A percentile compares a stretch with the other conserved stretches of the same genome.
phyloP scores from a whole-genome alignment of 2,329 filamentous ascomycete genomes.

The Diaporthe caulivora region DNA sequence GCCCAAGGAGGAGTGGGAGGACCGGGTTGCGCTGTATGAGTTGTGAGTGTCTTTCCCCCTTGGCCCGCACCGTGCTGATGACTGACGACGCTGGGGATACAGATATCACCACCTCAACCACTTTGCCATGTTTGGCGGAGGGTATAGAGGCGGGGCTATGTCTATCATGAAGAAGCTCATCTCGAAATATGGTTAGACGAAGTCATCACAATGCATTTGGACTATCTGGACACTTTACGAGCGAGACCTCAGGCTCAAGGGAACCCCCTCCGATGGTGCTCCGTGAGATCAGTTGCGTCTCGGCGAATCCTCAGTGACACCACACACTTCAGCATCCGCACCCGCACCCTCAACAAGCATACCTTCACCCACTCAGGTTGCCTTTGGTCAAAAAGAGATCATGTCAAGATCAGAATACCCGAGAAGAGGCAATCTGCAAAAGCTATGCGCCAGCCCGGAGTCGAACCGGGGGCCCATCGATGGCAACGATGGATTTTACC shows the following conservation, averaged over 20 bases:
- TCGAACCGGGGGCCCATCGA: slow-evolving; percentile 36
- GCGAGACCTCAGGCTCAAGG: not conserved
- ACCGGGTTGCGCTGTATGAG: slow-evolving; percentile 85
- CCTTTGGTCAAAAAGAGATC: not conserved
- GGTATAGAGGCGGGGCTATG: slow-evolving; percentile 82
- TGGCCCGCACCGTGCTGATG: not conserved
- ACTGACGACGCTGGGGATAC: slow-evolving; percentile 41
- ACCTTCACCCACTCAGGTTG: no score
- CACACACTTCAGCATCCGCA: not conserved
- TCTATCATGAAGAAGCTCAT: slow-evolving; percentile 82
- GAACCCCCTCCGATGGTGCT: not conserved
- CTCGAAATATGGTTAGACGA: slow-evolving; percentile 73
- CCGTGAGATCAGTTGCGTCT: not conserved
- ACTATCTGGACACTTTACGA: not conserved
- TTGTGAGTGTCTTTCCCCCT: slow-evolving; percentile 66
- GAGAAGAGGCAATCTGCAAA: not conserved
- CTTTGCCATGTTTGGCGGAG: slow-evolving; percentile 84
- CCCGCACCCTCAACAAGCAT: not conserved
- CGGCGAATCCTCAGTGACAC: not conserved
- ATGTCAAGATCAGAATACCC: not conserved
- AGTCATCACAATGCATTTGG: not conserved
- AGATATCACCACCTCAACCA: slow-evolving; percentile 95
- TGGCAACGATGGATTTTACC: slow-evolving; percentile 33
- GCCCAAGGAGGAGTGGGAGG: slow-evolving; percentile 85
- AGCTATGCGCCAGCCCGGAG: slow-evolving; percentile 31